Base-by-base conservation (phyloP, 2,329 filamentous ascomycete species). In the Graphiopsis chlorocephala region DNA sequence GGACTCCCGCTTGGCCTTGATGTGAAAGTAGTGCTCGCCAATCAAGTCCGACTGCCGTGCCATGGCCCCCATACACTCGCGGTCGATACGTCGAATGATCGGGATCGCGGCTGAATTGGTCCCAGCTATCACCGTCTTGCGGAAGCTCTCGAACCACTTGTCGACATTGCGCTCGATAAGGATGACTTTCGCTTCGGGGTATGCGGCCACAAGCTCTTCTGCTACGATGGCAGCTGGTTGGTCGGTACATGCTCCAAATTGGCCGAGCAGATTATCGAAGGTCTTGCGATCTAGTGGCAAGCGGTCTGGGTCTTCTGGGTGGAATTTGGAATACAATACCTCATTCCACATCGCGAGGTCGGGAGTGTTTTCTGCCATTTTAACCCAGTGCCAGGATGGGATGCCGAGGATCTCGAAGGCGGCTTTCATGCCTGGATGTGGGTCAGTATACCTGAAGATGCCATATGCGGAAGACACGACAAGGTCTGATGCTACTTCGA, bases 101-200 rank as follows among this genome's bases (percentile, higher is more conserved):
- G 57, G 42, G 26, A 60, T 35, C 15, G 29, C 25, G 12, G 42
- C 26, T 23, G 23, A 26, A 20, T 28, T 42, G 35, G 20, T 58
- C 20, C 20, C 23, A 10, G 29, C 25, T 20, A 58, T 45, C n/a
- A 60, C 57, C 11, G 57, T 48, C 4, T 33, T 29, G n/a, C 15
- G 20, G 23, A 52, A 33, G 29, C 47, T 55, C n/a, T 65, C 20
- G 42, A 68, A 71, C 73, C 74, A 77, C 0, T 55, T 31, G 3
- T 74, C 70, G 2, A 71, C 50, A 79, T 90, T 87, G 73, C 85
- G 88, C 20, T 89, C 85, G 56, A 86, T 86, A 4, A 70, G 64
- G 7, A 70, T 31, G 23, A 70, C 65, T 50, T 70, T 71, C 10
- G 69, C 69, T n/a, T 70, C 68, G 4, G 70, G 70, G 42, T 72